phyloP scores from a whole-genome alignment of 2,329 filamentous ascomycete genomes.

The Pleomassaria siparia region DNA sequence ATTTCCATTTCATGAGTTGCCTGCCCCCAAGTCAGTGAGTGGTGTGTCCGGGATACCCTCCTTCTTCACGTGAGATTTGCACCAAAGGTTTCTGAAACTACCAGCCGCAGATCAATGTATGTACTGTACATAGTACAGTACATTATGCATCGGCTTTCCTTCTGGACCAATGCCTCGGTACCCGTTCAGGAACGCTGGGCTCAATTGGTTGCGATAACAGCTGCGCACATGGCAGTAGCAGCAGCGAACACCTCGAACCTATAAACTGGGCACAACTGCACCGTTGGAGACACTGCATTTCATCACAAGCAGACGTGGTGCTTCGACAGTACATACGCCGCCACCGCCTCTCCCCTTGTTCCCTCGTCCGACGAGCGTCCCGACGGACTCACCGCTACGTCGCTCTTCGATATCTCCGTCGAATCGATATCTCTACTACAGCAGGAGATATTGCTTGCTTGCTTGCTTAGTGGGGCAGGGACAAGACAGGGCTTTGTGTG shows the following conservation, averaged over 20 bases:
- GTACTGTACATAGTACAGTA: background rate
- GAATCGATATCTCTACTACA: background rate
- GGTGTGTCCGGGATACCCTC: too few relatives aligned
- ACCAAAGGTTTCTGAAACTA: too few relatives aligned
- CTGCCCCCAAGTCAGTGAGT: too few relatives aligned
- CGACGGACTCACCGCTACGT: slow-evolving; percentile 13
- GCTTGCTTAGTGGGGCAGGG: slow-evolving; percentile 10
- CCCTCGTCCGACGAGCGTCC: background rate
- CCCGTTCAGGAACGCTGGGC: slow-evolving; percentile 8
- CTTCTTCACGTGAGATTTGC: too few relatives aligned
- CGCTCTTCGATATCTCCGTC: slow-evolving; percentile 4
- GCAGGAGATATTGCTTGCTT: background rate
- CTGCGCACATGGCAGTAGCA: slow-evolving; percentile 2
- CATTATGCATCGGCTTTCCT: slow-evolving; percentile 3
- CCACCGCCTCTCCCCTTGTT: slow-evolving; percentile 3
- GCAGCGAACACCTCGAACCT: slow-evolving; percentile 8
- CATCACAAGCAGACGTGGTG: background rate
- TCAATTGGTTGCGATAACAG: slow-evolving; percentile 16
- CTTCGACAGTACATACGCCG: too few relatives aligned
- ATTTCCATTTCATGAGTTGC: too few relatives aligned
- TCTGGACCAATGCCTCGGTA: slow-evolving; percentile 8
- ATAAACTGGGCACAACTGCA: slow-evolving; percentile 9
- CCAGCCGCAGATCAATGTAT: too few relatives aligned
- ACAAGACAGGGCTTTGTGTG: background rate
- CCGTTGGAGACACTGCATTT: background rate